Percentiles rank a stretch among this genome's conserved stretches.
Conservation (phyloP, 2,329 filamentous ascomycete genomes). For the Xylaria arbuscula region DNA sequence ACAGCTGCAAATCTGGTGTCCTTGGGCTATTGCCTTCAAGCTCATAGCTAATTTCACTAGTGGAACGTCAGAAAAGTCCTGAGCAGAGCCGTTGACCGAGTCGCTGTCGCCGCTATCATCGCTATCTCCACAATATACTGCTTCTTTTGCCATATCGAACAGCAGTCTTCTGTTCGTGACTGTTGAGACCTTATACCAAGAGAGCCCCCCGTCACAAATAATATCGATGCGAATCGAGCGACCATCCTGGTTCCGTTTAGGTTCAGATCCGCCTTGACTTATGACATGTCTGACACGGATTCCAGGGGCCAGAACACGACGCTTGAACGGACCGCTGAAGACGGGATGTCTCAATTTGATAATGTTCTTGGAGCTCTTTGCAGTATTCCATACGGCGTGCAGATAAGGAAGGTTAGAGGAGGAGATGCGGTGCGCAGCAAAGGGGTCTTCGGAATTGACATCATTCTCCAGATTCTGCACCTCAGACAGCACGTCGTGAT, state of each 20-base stretch:
- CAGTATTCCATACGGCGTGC: constrained; percentile 48
- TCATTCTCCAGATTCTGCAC: constrained; percentile 40
- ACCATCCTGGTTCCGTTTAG: constrained; percentile 40
- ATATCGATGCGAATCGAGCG: constrained; percentile 45
- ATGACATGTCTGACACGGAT: constrained; percentile 44
- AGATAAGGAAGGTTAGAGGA: constrained; percentile 48
- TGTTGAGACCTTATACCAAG: constrained; percentile 51
- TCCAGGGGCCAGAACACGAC: constrained; percentile 47
- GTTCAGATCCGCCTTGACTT: constrained; percentile 43
- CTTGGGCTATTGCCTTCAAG: constrained; percentile 43
- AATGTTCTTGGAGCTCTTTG: constrained; percentile 47
- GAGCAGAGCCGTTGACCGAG: constrained; percentile 19
- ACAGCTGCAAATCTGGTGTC: constrained; percentile 46
- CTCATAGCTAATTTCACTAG: constrained; percentile 47
- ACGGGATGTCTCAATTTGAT: constrained; percentile 48
- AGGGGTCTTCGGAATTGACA: constrained; percentile 37
- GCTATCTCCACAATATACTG: constrained; percentile 48
- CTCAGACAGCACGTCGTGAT: constrained; percentile 42
- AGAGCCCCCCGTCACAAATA: constrained; percentile 47
- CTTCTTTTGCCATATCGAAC: constrained; percentile 50
- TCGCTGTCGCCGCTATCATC: constrained; percentile 47
- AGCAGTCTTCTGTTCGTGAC: constrained; percentile 48
- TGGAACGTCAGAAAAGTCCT: constrained; percentile 46
- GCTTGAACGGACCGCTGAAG: constrained; percentile 42
- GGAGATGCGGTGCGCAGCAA: constrained; percentile 41